phyloP scores from a whole-genome alignment of 2,329 filamentous ascomycete species.

The Laburnicola sp. region DNA sequence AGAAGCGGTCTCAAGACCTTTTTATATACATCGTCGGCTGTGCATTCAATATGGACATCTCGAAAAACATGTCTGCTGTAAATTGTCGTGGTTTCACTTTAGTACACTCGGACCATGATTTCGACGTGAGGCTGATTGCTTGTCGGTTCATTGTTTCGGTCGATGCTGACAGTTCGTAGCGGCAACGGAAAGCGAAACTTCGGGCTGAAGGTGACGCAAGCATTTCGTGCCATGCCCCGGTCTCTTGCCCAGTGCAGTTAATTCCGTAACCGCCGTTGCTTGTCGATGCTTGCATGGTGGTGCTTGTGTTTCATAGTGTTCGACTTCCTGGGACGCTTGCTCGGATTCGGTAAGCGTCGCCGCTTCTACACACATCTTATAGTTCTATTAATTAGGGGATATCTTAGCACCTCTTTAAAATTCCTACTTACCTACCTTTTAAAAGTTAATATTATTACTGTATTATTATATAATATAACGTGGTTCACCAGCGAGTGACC shows the following conservation, averaged over 20 bases:
- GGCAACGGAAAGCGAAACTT: neutral
- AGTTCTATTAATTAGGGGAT: too few relatives aligned
- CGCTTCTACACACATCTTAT: too few relatives aligned
- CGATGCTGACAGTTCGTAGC: neutral
- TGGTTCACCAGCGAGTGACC: too few relatives aligned
- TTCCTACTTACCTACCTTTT: too few relatives aligned
- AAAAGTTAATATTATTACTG: too few relatives aligned
- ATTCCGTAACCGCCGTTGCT: neutral
- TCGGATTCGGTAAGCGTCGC: neutral
- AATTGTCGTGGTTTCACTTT: slow-evolving; percentile 2
- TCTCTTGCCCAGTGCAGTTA: neutral
- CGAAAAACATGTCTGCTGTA: neutral
- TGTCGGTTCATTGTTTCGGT: neutral
- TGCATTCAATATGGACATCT: neutral
- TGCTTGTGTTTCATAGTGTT: slow-evolving; percentile 4
- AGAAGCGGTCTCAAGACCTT: neutral
- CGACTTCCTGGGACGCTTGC: slow-evolving; percentile 3
- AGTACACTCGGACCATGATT: neutral
- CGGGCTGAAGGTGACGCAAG: neutral
- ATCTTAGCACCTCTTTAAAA: too few relatives aligned
- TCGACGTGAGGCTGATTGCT: neutral
- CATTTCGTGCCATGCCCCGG: neutral
- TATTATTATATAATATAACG: too few relatives aligned
- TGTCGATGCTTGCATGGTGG: neutral
- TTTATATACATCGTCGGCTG: neutral